These are phyloP conservation scores for Talaromyces funiculosus DNA, from an alignment of 2,329 filamentous ascomycete genomes.

Conservation along the genomic window DNA sequence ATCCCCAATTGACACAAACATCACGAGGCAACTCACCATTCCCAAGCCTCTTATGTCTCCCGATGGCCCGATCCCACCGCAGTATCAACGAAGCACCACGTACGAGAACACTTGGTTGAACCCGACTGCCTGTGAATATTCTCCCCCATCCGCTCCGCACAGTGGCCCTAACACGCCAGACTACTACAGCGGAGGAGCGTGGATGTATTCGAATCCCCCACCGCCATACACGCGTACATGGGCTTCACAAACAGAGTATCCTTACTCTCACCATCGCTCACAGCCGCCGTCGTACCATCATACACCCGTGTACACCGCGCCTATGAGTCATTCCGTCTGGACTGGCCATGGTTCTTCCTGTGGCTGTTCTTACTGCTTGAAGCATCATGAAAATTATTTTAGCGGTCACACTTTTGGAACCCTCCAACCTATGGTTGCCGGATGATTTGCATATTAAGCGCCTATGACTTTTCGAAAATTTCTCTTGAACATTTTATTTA, in stretches of 20 bases:
- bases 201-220: conserved; percentile 39
- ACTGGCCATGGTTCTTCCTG: conserved; percentile 44
- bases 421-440: conserved; percentile 43
- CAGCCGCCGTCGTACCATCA: conserved; percentile 45
- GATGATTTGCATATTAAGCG: conserved; percentile 23
- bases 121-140: conserved; percentile 46
- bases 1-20: conserved; percentile 60
- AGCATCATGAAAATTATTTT: conserved; percentile 48
- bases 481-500: conserved; percentile 18
- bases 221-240: conserved; percentile 39
- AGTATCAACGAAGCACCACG: conserved; percentile 43
- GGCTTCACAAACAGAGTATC: conserved; percentile 29
- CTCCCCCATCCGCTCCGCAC: conserved; percentile 46
- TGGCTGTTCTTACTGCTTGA: conserved; percentile 44
- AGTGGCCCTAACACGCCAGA: conserved; percentile 44
- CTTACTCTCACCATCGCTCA: conserved; percentile 35
- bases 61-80: conserved; percentile 45
- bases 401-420: conserved; percentile 36
- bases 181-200: conserved; percentile 41
- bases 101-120: conserved; percentile 50
- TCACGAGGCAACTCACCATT: conserved; percentile 48
- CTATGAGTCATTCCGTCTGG: conserved; percentile 45
- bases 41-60: conserved; percentile 47
- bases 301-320: conserved; percentile 43
- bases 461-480: conserved; percentile 2